Evolutionary conservation across 495 filamentous ascomycete genomes (phyloP), one percentile per base, ranked within the genome.

Genomic region (Aspergillus funiculosus): DNA sequence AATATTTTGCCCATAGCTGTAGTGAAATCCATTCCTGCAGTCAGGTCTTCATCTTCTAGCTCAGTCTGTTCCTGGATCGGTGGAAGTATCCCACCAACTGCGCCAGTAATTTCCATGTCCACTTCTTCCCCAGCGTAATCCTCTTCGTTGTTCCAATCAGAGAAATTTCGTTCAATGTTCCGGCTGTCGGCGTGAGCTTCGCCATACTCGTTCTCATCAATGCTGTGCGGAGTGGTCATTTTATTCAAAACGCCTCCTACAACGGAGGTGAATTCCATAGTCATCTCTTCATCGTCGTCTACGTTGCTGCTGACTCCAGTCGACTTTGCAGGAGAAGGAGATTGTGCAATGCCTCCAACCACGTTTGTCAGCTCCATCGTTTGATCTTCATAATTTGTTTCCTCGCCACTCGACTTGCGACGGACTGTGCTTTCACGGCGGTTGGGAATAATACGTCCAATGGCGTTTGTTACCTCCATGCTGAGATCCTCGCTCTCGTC

Each of bases 341-440:
- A 44, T 29, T 54, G 52, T 17, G 66, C 56, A 40, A 83, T 88
- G 18, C 79, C 78, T 38, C 88, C 87, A 34, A 89, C 68, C 27
- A 80, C 85, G 53, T 73, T 79, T 2, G 86, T 92, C 41, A 94
- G 71, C 46, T 91, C 83, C 85, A 90, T 86, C 2, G 87, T 82
- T 56, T 80, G 74, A 27, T 89, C 81, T 17, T 72, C 71, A 21
- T 69, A 69, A 34, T 56, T 64, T 0, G 65, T 71, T 49, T 73
- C 65, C 27, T 65, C 62, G 18, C 61, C 56, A 25, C 50, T 45
- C 18, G 70, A 73, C 39, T 63, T 64, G 35, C 70, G 67, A 54
- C 59, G 64, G 31, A 53, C 44, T 11, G 46, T 42, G 35, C 64
- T 71, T 48, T 66, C 54, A 21, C 63, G 59, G 34, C 48, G 57